Evolutionary conservation across 73 alveolate genomes (phyloP), one percentile per base, ranked within the genome.

Genomic region (Tetrahymena thermophila): DNA sequence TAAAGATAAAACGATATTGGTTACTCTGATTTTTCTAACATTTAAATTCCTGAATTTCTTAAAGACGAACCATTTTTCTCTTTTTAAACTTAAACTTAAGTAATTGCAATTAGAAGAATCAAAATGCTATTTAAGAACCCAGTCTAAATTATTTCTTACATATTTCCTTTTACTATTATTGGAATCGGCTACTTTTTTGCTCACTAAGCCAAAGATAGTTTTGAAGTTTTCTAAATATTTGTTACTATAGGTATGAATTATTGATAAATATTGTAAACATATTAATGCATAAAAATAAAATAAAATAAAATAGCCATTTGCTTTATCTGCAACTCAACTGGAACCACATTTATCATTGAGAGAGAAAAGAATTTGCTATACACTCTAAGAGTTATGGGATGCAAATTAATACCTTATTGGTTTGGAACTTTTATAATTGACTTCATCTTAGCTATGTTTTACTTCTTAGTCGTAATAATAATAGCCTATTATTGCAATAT

Each of bases 331-430:
- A 71, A 71, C n/a, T 71, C 89, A 19, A 71, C 89, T 28, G 89
- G 89, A 71, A 71, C 23, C 11, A 71, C 89, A 11, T 71, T 71
- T 13, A 71, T 95, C 25, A 43, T 85, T 34, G 97, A 95, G 55
- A 95, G 97, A 50, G 97, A 95, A 89, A 95, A 94, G 21, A 85
- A 43, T 19, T 37, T 95, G 6, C 93, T 85, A 43, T 95, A 95
- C 55, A 93, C 95, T 50, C 57, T 95, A 11, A 56, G 85, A 35
- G 97, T 94, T 34, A 95, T 95, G 97, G 97, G 97, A 28, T 95
- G 97, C 34, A 42, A 94, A 58, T 83, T 89, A 31, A 16, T 95
- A 11, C 97, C 97, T 3, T 95, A 95, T 85, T 95, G 97, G 97
- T 23, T 95, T 17, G 97, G 97, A 50, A 95, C 97, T 31, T 95